Base-by-base conservation (phyloP, 139 green algal genomes). In the Desmodesmus armatus region DNA sequence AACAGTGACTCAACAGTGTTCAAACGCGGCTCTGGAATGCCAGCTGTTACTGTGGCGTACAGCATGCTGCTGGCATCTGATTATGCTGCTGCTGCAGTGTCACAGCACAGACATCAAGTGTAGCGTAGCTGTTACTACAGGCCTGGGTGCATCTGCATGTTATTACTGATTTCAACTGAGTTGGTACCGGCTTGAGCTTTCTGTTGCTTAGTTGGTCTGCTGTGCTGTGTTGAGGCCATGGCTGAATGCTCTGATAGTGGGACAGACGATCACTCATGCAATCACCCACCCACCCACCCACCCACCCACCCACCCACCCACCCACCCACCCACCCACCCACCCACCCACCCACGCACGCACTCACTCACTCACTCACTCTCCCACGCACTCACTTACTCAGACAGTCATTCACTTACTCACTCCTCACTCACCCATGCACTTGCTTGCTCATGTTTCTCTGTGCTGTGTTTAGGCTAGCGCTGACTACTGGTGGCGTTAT, bases 401-500 rank as follows among this genome's bases (percentile, higher is more conserved):
- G 33, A 11, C 0, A n/a, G 9, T 11, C 40, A n/a, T 21, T 25
- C 6, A 53, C 9, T 62, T 5, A 19, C 71, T 41, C 15, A 17
- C 0, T 21, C 9, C 1, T 23, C 6, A 5, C 31, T 44, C 4
- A 6, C 39, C 43, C 19, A 41, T 43, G 31, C n/a, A 17, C 37
- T 25, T 63, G 44, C 73, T 33, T 70, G 5, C 13, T 70, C 9
- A n/a, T 15, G 29, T 67, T 27, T 40, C 65, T n/a, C 79, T 75
- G 7, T 43, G 62, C 44, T 6, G 6, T 35, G 23, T n/a, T 13
- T 66, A 86, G 80, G 80, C 40, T 33, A 76, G 77, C 41, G 43
- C 71, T 7, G 82, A 87, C 72, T 87, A 83, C 49, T 87, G 82
- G 82, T 87, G 82, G 82, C 58, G n/a, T 6, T 72, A 82, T 47